Base-by-base conservation (phyloP, 192 early-diverging fungal genomes). In the Backusella mclennaniae region DNA sequence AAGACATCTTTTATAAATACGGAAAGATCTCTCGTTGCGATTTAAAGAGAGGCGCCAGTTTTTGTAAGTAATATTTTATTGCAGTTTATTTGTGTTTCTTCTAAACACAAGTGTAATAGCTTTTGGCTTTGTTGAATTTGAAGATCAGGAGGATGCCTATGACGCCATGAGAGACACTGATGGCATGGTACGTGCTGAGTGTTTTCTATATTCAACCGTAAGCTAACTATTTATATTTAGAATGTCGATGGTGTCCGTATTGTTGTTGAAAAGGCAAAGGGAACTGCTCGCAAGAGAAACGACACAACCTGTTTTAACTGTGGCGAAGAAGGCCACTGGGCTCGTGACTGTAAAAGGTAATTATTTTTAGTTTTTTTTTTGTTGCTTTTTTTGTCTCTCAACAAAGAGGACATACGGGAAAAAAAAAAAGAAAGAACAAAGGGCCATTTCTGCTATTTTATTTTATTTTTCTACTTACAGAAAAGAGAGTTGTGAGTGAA, bases 121-220 rank as follows among this genome's bases (percentile, higher is more conserved):
- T 80, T 87, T 73, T 78, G 86, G 86, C 31, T 88, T 88, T 76
- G 76, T 88, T 41, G 87, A 86, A 59, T 88, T 77, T 76, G 84
- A 87, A 35, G 80, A 86, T 68, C 82, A 83, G 38, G 69, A 79
- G 4, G 86, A 88, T 66, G 87, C 86, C 38, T 73, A 86, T 49
- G 82, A 84, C 33, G 81, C 81, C 7, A 35, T 84, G 77, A 59
- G 67, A 42, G 76, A 75, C 29, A 49, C 59, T 6, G 69, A 79
- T 42, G 78, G 78, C 21, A 79, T 79, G 73, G 78, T 79, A 59
- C 46, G 52, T 35, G 44, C 11, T 39, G 38, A 39, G 38, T 12
- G 38, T 39, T 39, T 11, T 39, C 38, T 39, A 39, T 39, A 12
- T 39, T 8, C 38, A 12, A 8, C 3, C 2, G 9, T 39, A 9